Evolutionary conservation across 106 monocot genomes (phyloP).

Genomic region (Platanthera guangdongensis): DNA sequence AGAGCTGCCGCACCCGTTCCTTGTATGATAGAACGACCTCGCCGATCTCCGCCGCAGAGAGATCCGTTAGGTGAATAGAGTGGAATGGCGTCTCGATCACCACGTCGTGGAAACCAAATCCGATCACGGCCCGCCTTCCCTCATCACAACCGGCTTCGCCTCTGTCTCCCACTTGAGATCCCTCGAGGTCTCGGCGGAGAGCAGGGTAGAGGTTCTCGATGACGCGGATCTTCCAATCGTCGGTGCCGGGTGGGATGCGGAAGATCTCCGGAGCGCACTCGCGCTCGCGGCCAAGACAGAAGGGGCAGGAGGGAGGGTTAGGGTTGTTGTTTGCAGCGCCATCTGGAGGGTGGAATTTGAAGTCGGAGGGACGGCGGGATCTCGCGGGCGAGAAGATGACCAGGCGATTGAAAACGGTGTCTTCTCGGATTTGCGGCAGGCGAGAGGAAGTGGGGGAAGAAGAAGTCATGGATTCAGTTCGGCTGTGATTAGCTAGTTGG

Average conservation of each 20-base stretch:
- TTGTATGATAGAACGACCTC: conserved; percentile 69
- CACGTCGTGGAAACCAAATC: conserved; percentile 93
- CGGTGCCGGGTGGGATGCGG: conserved; percentile 25
- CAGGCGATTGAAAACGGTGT: conserved; percentile 62
- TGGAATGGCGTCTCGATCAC: conserved; percentile 86
- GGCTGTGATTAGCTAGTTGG: no score
- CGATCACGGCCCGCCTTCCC: conserved; percentile 17
- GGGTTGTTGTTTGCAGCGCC: conserved; percentile 12
- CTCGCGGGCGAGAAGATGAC: conserved; percentile 74
- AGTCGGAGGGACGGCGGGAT: conserved; percentile 81
- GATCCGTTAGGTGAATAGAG: conserved; percentile 40
- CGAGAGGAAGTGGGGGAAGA: conserved; percentile 8
- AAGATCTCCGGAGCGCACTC: conserved; percentile 97
- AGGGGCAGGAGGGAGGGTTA: conserved; percentile 63
- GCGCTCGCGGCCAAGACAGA: conserved; percentile 73
- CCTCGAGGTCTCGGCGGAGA: conserved; percentile 47
- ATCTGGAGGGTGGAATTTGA: conserved; percentile 45
- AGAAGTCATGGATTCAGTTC: no score
- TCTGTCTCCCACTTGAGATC: background rate
- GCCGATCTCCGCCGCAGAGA: conserved; percentile 38
- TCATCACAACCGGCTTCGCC: background rate
- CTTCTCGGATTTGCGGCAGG: conserved; percentile 39
- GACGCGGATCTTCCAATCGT: conserved; percentile 65
- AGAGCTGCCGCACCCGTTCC: conserved; percentile 61
- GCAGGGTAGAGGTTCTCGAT: conserved; percentile 97